A percentile compares a stretch with the other conserved stretches of the same genome.
These are phyloP conservation scores for Kodamaea derodonti DNA, from an alignment of 1,139 yeast genomes.

Conservation along the genomic window DNA sequence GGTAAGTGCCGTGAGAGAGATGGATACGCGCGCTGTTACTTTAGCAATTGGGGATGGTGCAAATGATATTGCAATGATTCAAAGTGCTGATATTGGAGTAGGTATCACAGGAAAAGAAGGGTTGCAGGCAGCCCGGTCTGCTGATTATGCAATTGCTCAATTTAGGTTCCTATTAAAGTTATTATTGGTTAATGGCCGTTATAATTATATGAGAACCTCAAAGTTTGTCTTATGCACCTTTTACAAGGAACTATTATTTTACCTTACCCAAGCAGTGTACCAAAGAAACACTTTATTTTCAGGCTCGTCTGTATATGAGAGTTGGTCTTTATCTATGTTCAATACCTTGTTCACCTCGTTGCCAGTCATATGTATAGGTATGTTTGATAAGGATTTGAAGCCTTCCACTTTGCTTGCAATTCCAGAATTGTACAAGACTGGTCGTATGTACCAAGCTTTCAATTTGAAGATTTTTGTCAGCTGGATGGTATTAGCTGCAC, in stretches of 20 bases:
- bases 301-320: conserved; percentile 89
- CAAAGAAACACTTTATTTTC: conserved; percentile 88
- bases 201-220: conserved; percentile 87
- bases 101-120: conserved; percentile 98
- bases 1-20: conserved; percentile 71
- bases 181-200: conserved; percentile 89
- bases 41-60: conserved; percentile 99
- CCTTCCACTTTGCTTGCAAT: conserved; percentile 88
- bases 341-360: conserved; percentile 92
- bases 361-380: conserved; percentile 90
- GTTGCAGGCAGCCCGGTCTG: conserved; percentile 89
- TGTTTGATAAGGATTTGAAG: conserved; percentile 85
- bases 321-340: conserved; percentile 96
- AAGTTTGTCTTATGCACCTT: conserved; percentile 92
- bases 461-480: conserved; percentile 62
- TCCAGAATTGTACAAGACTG: conserved; percentile 82
- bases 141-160: conserved; percentile 95
- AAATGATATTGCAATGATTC: conserved; percentile 98
- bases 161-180: conserved; percentile 80
- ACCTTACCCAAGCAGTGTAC: conserved; percentile 80
- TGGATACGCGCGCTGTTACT: conserved; percentile 68
- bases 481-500: conserved; percentile 79
- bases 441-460: conserved; percentile 74
- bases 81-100: conserved; percentile 95
- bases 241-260: conserved; percentile 88